Evolutionary conservation across 306 rosid genomes (phyloP).

Genomic region (Neltuma alba): DNA sequence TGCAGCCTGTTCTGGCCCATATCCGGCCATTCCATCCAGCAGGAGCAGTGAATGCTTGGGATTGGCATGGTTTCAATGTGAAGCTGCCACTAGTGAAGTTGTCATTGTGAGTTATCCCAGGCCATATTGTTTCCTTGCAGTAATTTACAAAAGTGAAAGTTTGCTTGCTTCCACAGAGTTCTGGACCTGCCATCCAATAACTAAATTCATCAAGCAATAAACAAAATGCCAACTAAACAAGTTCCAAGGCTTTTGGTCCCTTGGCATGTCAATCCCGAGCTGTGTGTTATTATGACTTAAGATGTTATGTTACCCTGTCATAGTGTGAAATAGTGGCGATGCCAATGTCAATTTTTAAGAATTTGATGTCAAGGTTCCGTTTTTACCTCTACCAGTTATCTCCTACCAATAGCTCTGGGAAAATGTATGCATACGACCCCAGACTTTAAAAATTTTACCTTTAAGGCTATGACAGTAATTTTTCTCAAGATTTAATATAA

Average conservation of each 20-base stretch:
- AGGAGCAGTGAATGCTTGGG: slow-evolving; percentile 49
- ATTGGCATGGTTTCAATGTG: slow-evolving; percentile 48
- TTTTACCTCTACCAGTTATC: too few species aligned
- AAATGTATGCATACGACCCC: neutral
- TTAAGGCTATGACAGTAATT: too few species aligned
- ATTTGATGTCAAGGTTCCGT: neutral
- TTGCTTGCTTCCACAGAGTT: slow-evolving; percentile 38
- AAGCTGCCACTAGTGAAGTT: slow-evolving; percentile 56
- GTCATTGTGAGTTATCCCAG: slow-evolving; percentile 52
- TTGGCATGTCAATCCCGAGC: neutral
- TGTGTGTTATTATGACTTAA: neutral
- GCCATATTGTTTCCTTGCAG: slow-evolving; percentile 74
- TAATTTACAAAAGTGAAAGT: slow-evolving; percentile 54
- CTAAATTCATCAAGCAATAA: slow-evolving; percentile 8
- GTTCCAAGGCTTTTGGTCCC: neutral
- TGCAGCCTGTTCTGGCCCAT: slow-evolving; percentile 69
- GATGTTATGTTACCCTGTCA: neutral
- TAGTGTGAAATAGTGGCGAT: too few species aligned
- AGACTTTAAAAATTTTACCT: neutral
- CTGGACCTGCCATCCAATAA: slow-evolving; percentile 37
- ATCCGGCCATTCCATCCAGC: slow-evolving; percentile 59
- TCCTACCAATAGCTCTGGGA: neutral
- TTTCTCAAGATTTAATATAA: too few species aligned
- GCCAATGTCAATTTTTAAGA: neutral
- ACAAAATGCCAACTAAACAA: neutral